Conservation (phyloP, 2,329 filamentous ascomycete genomes). For the Zasmidium citrigriseum region DNA sequence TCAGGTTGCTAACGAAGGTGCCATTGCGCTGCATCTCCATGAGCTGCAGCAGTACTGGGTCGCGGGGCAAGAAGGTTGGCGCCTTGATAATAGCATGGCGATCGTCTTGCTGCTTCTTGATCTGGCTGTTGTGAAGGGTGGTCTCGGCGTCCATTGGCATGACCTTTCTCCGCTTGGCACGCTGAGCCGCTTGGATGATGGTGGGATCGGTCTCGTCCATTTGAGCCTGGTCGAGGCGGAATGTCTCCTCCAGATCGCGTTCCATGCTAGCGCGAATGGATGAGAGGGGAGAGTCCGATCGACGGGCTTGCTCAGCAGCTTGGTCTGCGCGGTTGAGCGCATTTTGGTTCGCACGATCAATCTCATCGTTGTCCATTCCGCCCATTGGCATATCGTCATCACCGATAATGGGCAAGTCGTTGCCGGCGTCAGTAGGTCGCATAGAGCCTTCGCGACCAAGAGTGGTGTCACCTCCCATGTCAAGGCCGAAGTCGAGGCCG, state of each 20-base stretch:
- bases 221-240: conserved; percentile 37
- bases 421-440: conserved; percentile 14
- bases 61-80: conserved; percentile 79
- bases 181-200: conserved; percentile 65
- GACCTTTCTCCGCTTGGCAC: conserved; percentile 77
- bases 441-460: conserved; percentile 24
- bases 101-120: conserved; percentile 84
- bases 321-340: conserved; percentile 46
- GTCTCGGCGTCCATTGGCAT: conserved; percentile 81
- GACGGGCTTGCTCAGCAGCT: conserved; percentile 38
- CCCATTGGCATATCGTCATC: conserved; percentile 47
- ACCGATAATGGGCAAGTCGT: conserved; percentile 28
- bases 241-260: conserved; percentile 66
- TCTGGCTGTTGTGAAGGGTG: conserved; percentile 71
- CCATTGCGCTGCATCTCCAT: conserved; percentile 92
- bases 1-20: conserved; percentile 82
- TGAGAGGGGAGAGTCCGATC: conserved; percentile 57
- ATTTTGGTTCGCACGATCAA: conserved; percentile 42
- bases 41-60: conserved; percentile 81
- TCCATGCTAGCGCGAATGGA: conserved; percentile 53
- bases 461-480: conserved; percentile 35
- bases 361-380: conserved; percentile 39
- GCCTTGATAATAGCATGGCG: conserved; percentile 83
- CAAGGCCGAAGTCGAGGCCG: conserved; percentile 49
- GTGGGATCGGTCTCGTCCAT: conserved; percentile 46